Percentiles rank a stretch among this genome's conserved stretches.
phyloP scores from a whole-genome alignment of 192 early-diverging fungal species.

The Paraglomus occultum region DNA sequence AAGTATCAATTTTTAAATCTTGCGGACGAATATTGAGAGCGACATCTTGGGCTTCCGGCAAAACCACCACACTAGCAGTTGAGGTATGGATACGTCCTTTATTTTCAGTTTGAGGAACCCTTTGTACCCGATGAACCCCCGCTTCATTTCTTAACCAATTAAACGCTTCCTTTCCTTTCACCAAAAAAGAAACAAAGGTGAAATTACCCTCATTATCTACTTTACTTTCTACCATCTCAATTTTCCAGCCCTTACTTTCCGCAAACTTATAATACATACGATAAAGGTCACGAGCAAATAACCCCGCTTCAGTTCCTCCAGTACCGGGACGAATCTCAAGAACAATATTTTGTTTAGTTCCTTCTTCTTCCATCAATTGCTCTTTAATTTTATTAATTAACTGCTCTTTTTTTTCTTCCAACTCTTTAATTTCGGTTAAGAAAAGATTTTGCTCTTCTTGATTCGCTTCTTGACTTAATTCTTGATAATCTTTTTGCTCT shows the following conservation, averaged over 20 bases:
- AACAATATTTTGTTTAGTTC: conserved; percentile 4
- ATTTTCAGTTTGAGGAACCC: conserved; percentile 8
- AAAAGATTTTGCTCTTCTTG: not conserved
- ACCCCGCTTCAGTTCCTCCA: conserved; percentile 6
- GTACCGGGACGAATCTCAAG: conserved; percentile 11
- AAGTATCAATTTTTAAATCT: conserved; percentile 24
- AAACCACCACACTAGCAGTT: conserved; percentile 15
- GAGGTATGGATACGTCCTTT: conserved; percentile 5
- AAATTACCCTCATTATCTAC: conserved; percentile 9
- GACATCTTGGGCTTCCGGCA: conserved; percentile 10
- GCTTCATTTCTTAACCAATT: conserved; percentile 24
- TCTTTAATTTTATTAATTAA: conserved; percentile 13
- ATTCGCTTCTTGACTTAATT: not conserved
- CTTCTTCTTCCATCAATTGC: conserved; percentile 20
- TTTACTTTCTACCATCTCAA: conserved; percentile 20
- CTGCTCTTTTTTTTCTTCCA: conserved; percentile 9
- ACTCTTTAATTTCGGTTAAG: not conserved
- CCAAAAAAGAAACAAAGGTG: conserved; percentile 3
- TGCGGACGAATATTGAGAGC: not conserved
- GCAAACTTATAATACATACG: conserved; percentile 20
- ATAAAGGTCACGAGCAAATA: conserved; percentile 15
- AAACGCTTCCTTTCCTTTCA: conserved; percentile 3
- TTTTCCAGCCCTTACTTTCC: not conserved
- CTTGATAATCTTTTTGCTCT: conserved; percentile 8
- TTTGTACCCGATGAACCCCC: conserved; percentile 6